Conservation (phyloP, 306 rosid genomes). For the Citrullus mucosospermus region DNA sequence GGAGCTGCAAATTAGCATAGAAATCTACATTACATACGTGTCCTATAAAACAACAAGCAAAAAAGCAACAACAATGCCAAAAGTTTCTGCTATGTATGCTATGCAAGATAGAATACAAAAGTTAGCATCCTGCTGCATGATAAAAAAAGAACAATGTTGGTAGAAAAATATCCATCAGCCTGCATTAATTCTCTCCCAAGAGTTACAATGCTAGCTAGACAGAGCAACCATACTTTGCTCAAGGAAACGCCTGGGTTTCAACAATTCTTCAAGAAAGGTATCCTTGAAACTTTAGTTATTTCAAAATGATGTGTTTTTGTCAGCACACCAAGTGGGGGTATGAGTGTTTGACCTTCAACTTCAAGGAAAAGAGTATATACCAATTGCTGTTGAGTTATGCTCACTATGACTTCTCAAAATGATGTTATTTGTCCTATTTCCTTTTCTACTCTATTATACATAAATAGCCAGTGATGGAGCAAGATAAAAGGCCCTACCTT, state of each 20-base stretch:
- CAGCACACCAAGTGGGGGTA: background rate
- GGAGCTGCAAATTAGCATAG: slow-evolving; percentile 42
- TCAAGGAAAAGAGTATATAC: background rate
- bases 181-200: background rate
- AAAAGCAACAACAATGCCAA: background rate
- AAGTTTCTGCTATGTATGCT: background rate
- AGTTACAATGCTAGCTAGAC: background rate
- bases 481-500: slow-evolving; percentile 40
- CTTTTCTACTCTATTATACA: background rate
- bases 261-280: background rate
- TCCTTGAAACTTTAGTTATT: background rate
- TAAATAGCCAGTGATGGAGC: background rate
- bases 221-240: background rate
- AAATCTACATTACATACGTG: slow-evolving; percentile 8
- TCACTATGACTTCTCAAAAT: background rate
- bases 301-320: background rate
- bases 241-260: background rate
- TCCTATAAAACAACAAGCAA: background rate
- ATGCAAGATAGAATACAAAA: background rate
- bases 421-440: background rate
- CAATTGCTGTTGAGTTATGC: background rate
- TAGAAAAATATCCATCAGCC: background rate
- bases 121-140: background rate
- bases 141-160: background rate
- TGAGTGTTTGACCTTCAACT: background rate